Evolutionary conservation across 257 asterid species (phyloP), one percentile per base, ranked within the genome.

Genomic region (Voacanga thouarsii): DNA sequence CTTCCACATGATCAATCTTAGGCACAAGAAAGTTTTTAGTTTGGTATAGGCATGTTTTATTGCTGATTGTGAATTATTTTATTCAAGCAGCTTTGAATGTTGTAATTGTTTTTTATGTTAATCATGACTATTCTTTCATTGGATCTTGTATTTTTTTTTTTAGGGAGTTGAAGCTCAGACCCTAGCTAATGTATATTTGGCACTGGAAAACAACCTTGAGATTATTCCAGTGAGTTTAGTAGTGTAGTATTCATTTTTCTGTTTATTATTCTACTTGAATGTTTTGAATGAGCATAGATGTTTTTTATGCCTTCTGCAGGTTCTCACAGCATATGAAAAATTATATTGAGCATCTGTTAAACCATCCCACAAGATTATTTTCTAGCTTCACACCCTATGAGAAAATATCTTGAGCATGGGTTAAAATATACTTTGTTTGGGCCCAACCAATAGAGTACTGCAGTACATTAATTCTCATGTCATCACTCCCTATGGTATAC

Each of bases 111-210:
- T 78, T 75, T 15, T 80, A 60, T 60, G 67, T 55, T 24, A 14
- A 24, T 47, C 8, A 23, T 30, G 50, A 44, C 33, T 23, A 55
- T 43, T 50, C 71, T 21, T 23, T 26, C 18, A 61, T 63, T 75
- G 45, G 78, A 64, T n/a, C 80, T 80, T 78, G 61, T 30, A 6
- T 71, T 39, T 80, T 83, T 85, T 51, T 79, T 83, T 85, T 51
- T 79, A 95, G 99, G 99, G 99, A 75, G 99, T 96, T 86, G 99
- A 96, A 89, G 99, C 99, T 71, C 99, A 96, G 84, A 96, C 99
- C 63, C 88, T 96, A 83, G 99, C 99, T 73, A 96, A 96, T 86
- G 96, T 95, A 82, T 96, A 96, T 87, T 84, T 96, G 85, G 99
- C 99, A 63, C 79, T 96, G 97, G 99, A 96, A 86, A 93, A 89